Evolutionary conservation across 2,329 filamentous ascomycete species (phyloP), one percentile per base, ranked within the genome.

Genomic region (Neofusicoccum cordaticola): DNA sequence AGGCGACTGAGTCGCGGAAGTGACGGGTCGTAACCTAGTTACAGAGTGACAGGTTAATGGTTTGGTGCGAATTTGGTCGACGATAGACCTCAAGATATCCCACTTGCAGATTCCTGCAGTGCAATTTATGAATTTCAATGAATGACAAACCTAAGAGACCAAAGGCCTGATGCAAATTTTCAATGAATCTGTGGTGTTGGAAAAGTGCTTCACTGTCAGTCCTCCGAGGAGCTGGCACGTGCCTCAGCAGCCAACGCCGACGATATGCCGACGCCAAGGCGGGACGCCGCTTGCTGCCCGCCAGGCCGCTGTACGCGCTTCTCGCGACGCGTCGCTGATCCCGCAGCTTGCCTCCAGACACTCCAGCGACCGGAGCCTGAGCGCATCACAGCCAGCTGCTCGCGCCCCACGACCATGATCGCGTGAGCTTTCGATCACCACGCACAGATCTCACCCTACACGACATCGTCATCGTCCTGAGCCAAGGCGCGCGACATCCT

Each of bases 261-360:
- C 45, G 15, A 58, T 45, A 45, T 9, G 53, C 41, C 53, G 53
- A 1, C 53, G 53, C 19, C 47, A 52, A 52, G 50, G 50, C 31
- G 34, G 50, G 15, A 17, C n/a, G 50, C 50, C 50, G 50, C 31
- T 13, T 31, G 34, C 47, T 48, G 47, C 47, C 47, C 6, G 47
- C 8, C 51, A 27, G 51, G 7, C 37, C 19, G 41, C 41, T 11
- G 41, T 34, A 60, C 56, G 56, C 56, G 56, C 56, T 60, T 22
- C 27, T 60, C 56, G 56, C 56, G 56, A 60, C 56, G 56, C 56
- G 56, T 60, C 56, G 56, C 56, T 60, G 31, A 47, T 60, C 56
- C 39, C 56, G 56, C 56, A 60, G 56, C 56, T 60, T 60, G 56
- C 53, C 22, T 34, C n/a, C 53, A 17, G 39, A 48, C 31, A 47